phyloP scores from a whole-genome alignment of 208 protist genomes.

The Naegleria gruberi region DNA sequence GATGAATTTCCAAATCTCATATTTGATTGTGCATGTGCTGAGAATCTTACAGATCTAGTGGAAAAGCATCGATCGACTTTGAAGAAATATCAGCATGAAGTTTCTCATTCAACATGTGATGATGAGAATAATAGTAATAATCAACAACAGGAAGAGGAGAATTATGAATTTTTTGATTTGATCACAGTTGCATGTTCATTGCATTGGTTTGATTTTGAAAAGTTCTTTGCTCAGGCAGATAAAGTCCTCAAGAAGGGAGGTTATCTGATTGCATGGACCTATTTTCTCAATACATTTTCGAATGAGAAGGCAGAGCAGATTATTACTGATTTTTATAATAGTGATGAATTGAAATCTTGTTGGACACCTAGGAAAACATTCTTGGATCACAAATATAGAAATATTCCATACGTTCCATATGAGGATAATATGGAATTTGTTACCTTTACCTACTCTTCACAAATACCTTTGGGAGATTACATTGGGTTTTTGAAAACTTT shows the following conservation, averaged over 20 bases:
- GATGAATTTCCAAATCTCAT: not conserved
- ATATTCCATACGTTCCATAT: not conserved
- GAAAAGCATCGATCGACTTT: not conserved
- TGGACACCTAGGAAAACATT: not conserved
- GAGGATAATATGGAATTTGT: not conserved
- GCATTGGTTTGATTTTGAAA: conserved; percentile 19
- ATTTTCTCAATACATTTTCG: not conserved
- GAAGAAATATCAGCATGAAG: not conserved
- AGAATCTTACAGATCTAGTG: not conserved
- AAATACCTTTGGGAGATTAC: not conserved
- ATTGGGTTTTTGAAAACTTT: not conserved
- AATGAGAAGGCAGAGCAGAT: not conserved
- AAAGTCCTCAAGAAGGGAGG: not conserved
- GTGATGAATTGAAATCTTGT: not conserved
- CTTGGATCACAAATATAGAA: not conserved
- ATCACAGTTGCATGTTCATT: not conserved
- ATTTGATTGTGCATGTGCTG: not conserved
- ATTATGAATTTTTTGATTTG: not conserved
- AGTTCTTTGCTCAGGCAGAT: not conserved
- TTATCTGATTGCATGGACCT: not conserved
- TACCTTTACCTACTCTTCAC: not conserved
- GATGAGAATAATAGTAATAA: no score
- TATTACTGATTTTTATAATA: not conserved
- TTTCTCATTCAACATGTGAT: no score
- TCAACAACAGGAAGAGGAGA: not conserved